Percentiles rank a stretch among this genome's conserved stretches.
These are phyloP conservation scores for Escallonia rubra DNA, from an alignment of 129 eudicot genomes.

Conservation along the genomic window DNA sequence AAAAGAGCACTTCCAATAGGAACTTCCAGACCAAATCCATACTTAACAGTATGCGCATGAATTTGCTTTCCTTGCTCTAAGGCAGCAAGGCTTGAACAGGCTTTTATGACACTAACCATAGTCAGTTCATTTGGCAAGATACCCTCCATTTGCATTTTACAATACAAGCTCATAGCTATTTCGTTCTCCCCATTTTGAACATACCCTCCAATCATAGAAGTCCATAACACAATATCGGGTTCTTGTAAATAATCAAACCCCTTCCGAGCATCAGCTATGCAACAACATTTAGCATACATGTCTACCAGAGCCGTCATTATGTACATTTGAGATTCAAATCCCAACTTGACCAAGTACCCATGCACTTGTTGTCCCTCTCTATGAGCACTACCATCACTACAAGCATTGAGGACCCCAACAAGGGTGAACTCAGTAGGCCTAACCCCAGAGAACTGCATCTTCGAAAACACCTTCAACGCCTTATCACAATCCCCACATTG, in stretches of 20 bases:
- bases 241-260: conserved; percentile 67
- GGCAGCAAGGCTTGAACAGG: conserved; percentile 78
- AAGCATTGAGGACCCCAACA: conserved; percentile 89
- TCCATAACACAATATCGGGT: conserved; percentile 83
- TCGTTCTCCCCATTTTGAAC: conserved; percentile 80
- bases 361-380: conserved; percentile 66
- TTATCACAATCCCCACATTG: conserved; percentile 67
- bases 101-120: conserved; percentile 73
- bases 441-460: conserved; percentile 65
- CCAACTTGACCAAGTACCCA: conserved; percentile 55
- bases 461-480: conserved; percentile 58
- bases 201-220: conserved; percentile 87
- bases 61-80: conserved; percentile 89
- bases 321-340: conserved; percentile 67
- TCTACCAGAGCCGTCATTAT: conserved; percentile 77
- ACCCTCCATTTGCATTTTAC: conserved; percentile 67
- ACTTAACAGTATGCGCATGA: conserved; percentile 67
- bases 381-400: conserved; percentile 53
- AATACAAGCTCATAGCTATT: conserved; percentile 59
- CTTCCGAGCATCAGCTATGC: conserved; percentile 56
- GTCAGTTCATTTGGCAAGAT: conserved; percentile 72
- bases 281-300: conserved; percentile 93
- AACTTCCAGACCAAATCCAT: conserved; percentile 69
- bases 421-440: conserved; percentile 75
- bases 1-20: conserved; percentile 86